phyloP scores from a whole-genome alignment of 2,329 filamentous ascomycete genomes.

The Capronia americana region DNA sequence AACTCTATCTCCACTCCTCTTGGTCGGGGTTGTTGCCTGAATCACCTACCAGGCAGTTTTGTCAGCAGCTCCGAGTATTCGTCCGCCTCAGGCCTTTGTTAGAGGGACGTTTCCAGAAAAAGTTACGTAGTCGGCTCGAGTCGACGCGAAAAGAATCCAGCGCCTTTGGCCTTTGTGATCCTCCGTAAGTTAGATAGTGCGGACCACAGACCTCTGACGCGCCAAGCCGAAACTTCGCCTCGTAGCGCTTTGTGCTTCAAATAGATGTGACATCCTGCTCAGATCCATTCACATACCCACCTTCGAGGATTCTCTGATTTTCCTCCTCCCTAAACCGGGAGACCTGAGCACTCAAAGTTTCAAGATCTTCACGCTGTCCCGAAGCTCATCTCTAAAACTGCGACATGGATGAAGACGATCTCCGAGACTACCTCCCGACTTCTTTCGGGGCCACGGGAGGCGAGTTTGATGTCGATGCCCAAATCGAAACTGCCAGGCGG shows the following conservation, averaged over 20 bases:
- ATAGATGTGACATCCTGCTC: not conserved
- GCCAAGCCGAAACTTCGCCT: not conserved
- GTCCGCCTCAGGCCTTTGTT: not conserved
- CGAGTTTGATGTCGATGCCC: conserved; percentile 74
- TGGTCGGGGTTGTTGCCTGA: not conserved
- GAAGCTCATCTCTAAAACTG: not conserved
- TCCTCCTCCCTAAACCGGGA: not conserved
- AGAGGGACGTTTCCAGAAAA: not conserved
- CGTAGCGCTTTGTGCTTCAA: not conserved
- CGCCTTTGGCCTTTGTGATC: not conserved
- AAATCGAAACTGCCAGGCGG: conserved; percentile 80
- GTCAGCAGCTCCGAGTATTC: not conserved
- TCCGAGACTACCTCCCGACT: conserved; percentile 71
- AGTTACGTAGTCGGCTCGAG: too few relatives aligned
- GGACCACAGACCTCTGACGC: not conserved
- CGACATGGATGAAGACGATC: conserved; percentile 51
- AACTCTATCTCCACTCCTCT: not conserved
- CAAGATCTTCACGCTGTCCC: not conserved
- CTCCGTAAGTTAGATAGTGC: not conserved
- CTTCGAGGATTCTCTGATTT: not conserved
- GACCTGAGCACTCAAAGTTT: not conserved
- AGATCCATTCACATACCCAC: not conserved
- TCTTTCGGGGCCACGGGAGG: conserved; percentile 84
- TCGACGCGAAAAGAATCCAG: not conserved
- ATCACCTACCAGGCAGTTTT: not conserved